Evolutionary conservation across 2,329 filamentous ascomycete species (phyloP), one percentile per base, ranked within the genome.

Genomic region (Penicillium digitatum): DNA sequence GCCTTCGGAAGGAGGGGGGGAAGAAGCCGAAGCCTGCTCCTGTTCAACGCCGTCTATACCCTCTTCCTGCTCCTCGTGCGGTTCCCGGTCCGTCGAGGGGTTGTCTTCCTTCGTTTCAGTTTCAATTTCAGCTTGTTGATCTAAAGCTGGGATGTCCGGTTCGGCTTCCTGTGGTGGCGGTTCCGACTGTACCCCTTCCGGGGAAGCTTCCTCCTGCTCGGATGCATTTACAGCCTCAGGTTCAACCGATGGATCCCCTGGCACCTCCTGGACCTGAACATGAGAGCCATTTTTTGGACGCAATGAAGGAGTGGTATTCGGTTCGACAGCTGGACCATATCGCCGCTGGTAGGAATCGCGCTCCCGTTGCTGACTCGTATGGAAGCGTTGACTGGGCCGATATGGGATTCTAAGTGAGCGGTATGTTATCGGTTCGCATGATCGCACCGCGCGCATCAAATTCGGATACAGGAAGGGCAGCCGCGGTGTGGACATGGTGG

Each of bases 381-480:
- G 73, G 45, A 78, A 72, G 27, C 60, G 38, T 60, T 63, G 54
- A 59, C 62, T 66, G 61, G 68, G 61, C 58, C 57, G 61, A 60
- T 55, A 55, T 31, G 65, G 66, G 32, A 74, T 66, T 57, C 76
- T 72, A 51, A 79, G 72, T 14, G 76, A 71, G 63, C 75, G 69
- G 62, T 76, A 73, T 24, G 71, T 74, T 29, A 60, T 74, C 38
- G 71, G 76, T 69, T 73, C 77, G 68, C 72, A 83, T 68, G 72
- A 72, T 66, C 79, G 77, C 60, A 79, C 70, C 16, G 79, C 77
- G 52, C 85, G 83, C 71, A 87, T 82, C 52, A 89, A 72, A 62
- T 85, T 83, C 43, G 87, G 86, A 62, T 88, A 89, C 18, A 89
- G 77, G 66, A 89, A 89, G 16, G 83, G 82, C 56, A 89, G 76